Conservation (phyloP, 1,284 basidiomycete genomes). For the Rhodotorula sp. region DNA sequence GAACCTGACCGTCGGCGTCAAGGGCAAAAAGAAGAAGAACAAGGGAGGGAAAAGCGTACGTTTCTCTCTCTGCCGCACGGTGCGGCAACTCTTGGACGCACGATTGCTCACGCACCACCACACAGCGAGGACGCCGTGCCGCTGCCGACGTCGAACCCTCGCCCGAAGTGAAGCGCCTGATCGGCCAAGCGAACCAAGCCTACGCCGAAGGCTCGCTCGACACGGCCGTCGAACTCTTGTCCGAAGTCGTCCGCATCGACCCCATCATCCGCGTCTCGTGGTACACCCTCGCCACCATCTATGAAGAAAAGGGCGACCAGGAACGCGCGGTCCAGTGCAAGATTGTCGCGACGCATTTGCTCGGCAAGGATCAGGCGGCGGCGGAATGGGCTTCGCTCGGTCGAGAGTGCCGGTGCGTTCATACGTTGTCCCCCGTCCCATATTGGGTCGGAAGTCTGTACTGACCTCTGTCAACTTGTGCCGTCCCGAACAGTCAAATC, state of each 20-base stretch:
- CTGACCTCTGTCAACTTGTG: too few relatives aligned
- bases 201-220: conserved; percentile 71
- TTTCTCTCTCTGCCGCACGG: background rate
- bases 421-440: background rate
- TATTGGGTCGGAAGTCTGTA: background rate
- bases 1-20: conserved; percentile 17
- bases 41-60: conserved; percentile 5
- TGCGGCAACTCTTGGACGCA: background rate
- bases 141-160: conserved; percentile 58
- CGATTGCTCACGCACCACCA: background rate
- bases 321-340: conserved; percentile 76
- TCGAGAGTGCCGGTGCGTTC: conserved; percentile 62
- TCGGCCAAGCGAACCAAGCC: conserved; percentile 84
- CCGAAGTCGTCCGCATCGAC: conserved; percentile 91
- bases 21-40: conserved; percentile 19
- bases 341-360: conserved; percentile 86
- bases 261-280: conserved; percentile 80
- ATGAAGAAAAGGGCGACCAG: conserved; percentile 57
- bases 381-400: conserved; percentile 87
- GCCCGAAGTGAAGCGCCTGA: conserved; percentile 73
- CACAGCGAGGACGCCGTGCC: conserved; percentile 42
- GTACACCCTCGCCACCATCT: conserved; percentile 63
- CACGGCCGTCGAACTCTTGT: conserved; percentile 79
- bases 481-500: conserved; percentile 56
- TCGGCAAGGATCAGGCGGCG: conserved; percentile 60